phyloP scores from a whole-genome alignment of 176 grass and related monocot genomes.

The Musa schizocarpa region DNA sequence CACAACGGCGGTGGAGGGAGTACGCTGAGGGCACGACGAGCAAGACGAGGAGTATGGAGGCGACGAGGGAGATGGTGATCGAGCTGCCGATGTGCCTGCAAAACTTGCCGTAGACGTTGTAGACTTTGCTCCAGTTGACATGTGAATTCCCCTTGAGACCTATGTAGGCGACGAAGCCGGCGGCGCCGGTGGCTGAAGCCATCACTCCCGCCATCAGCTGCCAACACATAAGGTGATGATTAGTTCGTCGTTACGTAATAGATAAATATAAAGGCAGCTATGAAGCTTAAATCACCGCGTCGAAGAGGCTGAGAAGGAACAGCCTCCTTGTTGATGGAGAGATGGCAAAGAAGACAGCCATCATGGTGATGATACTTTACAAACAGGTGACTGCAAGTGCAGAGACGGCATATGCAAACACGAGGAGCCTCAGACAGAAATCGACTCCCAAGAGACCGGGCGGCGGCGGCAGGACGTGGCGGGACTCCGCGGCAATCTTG shows the following conservation, averaged over 20 bases:
- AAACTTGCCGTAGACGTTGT: slow-evolving; percentile 50
- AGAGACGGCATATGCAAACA: slow-evolving; percentile 43
- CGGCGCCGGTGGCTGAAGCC: slow-evolving; percentile 58
- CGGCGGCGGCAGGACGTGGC: too few relatives aligned
- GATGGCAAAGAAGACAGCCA: slow-evolving; percentile 23
- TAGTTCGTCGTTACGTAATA: too few relatives aligned
- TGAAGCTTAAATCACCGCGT: slow-evolving; percentile 27
- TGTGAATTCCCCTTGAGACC: slow-evolving; percentile 63
- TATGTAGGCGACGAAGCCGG: slow-evolving; percentile 42
- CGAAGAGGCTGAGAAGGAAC: slow-evolving; percentile 34
- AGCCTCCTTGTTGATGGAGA: slow-evolving; percentile 28
- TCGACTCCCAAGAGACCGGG: slow-evolving; percentile 17
- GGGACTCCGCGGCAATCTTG: too few relatives aligned
- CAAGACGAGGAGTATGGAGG: slow-evolving; percentile 38
- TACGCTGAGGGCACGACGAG: slow-evolving; percentile 44
- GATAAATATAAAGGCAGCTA: too few relatives aligned
- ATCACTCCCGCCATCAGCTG: slow-evolving; percentile 56
- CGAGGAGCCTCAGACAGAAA: slow-evolving; percentile 28
- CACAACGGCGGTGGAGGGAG: slow-evolving; percentile 40
- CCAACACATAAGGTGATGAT: background rate
- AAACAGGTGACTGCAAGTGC: slow-evolving; percentile 35
- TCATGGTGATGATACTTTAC: slow-evolving; percentile 47
- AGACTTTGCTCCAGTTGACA: slow-evolving; percentile 46
- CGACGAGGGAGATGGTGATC: slow-evolving; percentile 26
- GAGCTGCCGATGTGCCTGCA: slow-evolving; percentile 47